A percentile compares a stretch with the other conserved stretches of the same genome.
Evolutionary conservation across 2,329 filamentous ascomycete species (phyloP).

Genomic region (Aspergillus sp.): DNA sequence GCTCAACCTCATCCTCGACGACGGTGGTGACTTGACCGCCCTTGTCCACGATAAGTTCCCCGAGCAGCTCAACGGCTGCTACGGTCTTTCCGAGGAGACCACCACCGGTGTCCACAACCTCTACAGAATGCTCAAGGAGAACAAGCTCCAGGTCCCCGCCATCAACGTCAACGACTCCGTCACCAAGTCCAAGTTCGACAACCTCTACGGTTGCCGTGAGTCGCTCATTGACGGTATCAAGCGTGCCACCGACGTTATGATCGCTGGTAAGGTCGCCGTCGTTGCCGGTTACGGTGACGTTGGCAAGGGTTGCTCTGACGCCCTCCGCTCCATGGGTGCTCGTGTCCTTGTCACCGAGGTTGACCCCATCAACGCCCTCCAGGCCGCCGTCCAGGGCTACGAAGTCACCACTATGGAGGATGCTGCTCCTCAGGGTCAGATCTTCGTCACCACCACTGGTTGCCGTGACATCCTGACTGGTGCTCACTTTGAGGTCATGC

Average conservation of each 20-base stretch:
- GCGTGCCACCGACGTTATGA: slow-evolving; percentile 99
- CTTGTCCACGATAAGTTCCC: slow-evolving; percentile 98
- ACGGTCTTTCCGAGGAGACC: slow-evolving; percentile 97
- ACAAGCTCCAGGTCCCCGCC: slow-evolving; percentile 81
- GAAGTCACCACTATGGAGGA: slow-evolving; percentile 98
- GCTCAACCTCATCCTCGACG: slow-evolving; percentile 98
- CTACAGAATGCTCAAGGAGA: slow-evolving; percentile 94
- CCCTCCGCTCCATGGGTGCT: slow-evolving; percentile 94
- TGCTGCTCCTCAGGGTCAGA: slow-evolving; percentile 80
- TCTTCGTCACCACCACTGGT: slow-evolving; percentile 98
- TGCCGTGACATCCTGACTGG: slow-evolving; percentile 96
- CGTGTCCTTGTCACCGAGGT: slow-evolving; percentile 95
- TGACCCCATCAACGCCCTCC: slow-evolving; percentile 98
- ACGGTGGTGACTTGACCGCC: slow-evolving; percentile 93
- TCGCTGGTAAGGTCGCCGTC: slow-evolving; percentile 96
- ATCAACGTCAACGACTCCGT: slow-evolving; percentile 99
- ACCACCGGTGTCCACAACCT: slow-evolving; percentile 99
- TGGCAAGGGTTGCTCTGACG: slow-evolving; percentile 95
- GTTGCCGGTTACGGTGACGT: slow-evolving; percentile 98
- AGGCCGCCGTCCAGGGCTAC: slow-evolving; percentile 95
- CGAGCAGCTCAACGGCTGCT: slow-evolving; percentile 97
- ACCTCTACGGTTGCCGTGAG: slow-evolving; percentile 98
- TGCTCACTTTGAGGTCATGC: slow-evolving; percentile 89
- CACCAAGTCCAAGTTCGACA: slow-evolving; percentile 99
- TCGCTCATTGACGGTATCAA: slow-evolving; percentile 99